phyloP scores from a whole-genome alignment of 2,329 filamentous ascomycete genomes.

The Septoria linicola region DNA sequence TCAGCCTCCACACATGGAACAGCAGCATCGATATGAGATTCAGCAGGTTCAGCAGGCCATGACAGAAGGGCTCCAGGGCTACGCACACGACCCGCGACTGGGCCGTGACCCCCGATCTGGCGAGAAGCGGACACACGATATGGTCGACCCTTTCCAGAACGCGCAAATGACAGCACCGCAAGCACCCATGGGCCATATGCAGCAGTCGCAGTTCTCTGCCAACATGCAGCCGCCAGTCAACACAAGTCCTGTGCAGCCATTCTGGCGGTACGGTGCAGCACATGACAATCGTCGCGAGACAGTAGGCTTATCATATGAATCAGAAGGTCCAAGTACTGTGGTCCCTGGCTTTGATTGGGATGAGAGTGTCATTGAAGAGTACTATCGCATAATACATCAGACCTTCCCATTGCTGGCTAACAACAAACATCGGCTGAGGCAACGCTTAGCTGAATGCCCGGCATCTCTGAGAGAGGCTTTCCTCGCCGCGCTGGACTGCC shows the following conservation, averaged over 20 bases:
- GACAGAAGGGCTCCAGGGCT: constrained; percentile 26
- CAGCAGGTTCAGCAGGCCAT: constrained; percentile 35
- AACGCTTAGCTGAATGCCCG: constrained; percentile 58
- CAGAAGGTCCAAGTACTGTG: constrained; percentile 23
- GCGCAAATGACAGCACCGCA: constrained; percentile 17
- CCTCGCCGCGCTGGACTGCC: constrained; percentile 59
- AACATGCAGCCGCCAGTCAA: constrained; percentile 15
- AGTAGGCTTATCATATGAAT: constrained; percentile 33
- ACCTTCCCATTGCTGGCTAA: constrained; percentile 65
- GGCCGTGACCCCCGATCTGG: constrained; percentile 32
- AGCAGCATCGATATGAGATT: constrained; percentile 34
- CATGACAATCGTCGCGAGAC: constrained; percentile 32
- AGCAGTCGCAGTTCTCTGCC: constrained; percentile 18
- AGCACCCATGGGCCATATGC: constrained; percentile 14
- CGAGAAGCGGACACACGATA: constrained; percentile 35
- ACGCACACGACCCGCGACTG: constrained; percentile 19
- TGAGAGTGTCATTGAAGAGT: constrained; percentile 50
- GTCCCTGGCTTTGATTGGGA: constrained; percentile 44
- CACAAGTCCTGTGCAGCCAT: constrained; percentile 28
- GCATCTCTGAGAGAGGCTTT: constrained; percentile 62
- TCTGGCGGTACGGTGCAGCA: constrained; percentile 22
- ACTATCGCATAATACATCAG: constrained; percentile 64
- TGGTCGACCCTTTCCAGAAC: constrained; percentile 30
- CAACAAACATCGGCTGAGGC: constrained; percentile 56
- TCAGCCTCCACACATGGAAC: constrained; percentile 32